Percentiles rank a stretch among this genome's conserved stretches.
Conservation (phyloP, 805 yeast genomes). For the Cephaloascus albidus region DNA sequence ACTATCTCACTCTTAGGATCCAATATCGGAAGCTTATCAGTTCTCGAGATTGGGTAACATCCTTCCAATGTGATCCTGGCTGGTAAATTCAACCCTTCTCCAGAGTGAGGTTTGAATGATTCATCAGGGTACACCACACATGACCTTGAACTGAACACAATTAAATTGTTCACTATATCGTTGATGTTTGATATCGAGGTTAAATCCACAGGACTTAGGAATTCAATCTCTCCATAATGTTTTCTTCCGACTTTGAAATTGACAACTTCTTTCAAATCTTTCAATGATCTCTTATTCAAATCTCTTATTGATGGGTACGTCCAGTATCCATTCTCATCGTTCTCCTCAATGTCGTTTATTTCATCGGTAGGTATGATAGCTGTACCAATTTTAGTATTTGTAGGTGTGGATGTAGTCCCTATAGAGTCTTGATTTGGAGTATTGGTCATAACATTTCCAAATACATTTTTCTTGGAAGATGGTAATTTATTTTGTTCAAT, state of each 20-base stretch:
- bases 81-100: slow-evolving; percentile 78
- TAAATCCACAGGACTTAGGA: slow-evolving; percentile 75
- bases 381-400: slow-evolving; percentile 1
- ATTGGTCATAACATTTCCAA: background rate
- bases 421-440: background rate
- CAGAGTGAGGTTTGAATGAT: slow-evolving; percentile 36
- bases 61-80: slow-evolving; percentile 66
- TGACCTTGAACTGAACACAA: slow-evolving; percentile 49
- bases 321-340: slow-evolving; percentile 77
- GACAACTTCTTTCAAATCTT: slow-evolving; percentile 54
- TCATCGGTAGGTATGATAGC: slow-evolving; percentile 8
- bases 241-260: slow-evolving; percentile 72
- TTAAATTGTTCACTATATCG: slow-evolving; percentile 55
- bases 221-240: slow-evolving; percentile 70
- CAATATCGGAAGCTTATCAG: slow-evolving; percentile 61
- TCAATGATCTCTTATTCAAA: slow-evolving; percentile 46
- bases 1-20: slow-evolving; percentile 72
- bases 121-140: slow-evolving; percentile 70
- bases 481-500: background rate
- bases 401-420: background rate
- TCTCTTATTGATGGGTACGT: slow-evolving; percentile 68
- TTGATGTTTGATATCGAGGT: slow-evolving; percentile 53
- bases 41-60: slow-evolving; percentile 72
- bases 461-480: background rate
- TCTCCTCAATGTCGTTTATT: slow-evolving; percentile 28